Base-by-base conservation (phyloP, 1,284 basidiomycete species). In the Malassezia furfur region DNA sequence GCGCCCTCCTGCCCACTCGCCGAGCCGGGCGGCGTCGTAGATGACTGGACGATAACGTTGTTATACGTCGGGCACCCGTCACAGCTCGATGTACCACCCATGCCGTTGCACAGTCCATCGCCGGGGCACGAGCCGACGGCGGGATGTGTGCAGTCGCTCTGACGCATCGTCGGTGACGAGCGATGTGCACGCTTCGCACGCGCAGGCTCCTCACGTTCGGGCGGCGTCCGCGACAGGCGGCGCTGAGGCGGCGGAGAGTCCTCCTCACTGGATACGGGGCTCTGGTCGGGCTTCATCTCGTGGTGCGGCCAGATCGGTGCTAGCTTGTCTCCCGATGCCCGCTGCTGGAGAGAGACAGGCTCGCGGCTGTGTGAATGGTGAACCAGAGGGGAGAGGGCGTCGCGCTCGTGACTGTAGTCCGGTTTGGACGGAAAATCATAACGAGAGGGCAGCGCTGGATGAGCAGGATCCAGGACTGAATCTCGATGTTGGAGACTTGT, bases 101-200 rank as follows among this genome's bases (percentile, higher is more conserved):
- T 72, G 21, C 69, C 69, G 48, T 72, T 72, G 62, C 69, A 72
- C 45, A 66, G 59, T 19, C 69, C 69, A 30, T 64, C 66, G 40
- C 69, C 69, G 4, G 69, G 69, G 48, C 69, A 72, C 7, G 67
- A 64, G 15, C 69, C 69, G 9, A 54, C 31, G 9, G 31, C 7
- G 44, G 41, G 19, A n/a, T 21, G 8, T 21, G 28, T 39, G 31
- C 28, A 22, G 4, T 37, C n/a, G 12, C 8, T 19, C 19, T 9
- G 10, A 22, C 35, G 10, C 14, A 2, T 12, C 10, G 9, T 32
- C 7, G n/a, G 7, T n/a, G 34, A 1, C 12, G 35, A 48, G 9
- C 15, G 11, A 17, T 25, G 49, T 1, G 8, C 37, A 14, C 11
- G 19, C 38, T 32, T 21, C 22, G 17, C 11, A 3, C 21, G 50